Evolutionary conservation across 768 basidiomycete species (phyloP), one percentile per base, ranked within the genome.

Genomic region (Tubosaeta brunneosetosa): DNA sequence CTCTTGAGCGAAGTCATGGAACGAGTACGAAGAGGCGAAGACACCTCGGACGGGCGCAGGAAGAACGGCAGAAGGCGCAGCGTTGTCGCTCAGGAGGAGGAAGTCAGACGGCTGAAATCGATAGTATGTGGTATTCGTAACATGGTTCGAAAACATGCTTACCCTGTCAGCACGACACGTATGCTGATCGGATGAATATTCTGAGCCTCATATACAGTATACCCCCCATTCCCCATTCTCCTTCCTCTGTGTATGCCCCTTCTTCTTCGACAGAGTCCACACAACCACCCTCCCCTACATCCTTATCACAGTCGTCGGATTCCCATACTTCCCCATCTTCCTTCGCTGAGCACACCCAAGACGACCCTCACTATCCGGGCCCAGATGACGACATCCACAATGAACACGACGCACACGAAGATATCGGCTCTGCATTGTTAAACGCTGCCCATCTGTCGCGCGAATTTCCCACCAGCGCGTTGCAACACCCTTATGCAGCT

Each of bases 1-100:
- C 76, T 95, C 26, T 76, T 95, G 27, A 89, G 86, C 61, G 89
- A 92, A 68, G 93, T 95, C 48, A 95, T 95, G 93, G 88, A 91
- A 61, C 76, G 91, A 37, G 93, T 94, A 2, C 79, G 88, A 69
- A 79, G 85, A 63, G 90, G 90, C 4, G 92, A 94, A 69, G 88
- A 91, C 62, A 83, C 81, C 56, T 83, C 83, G 26, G 88, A 89
- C 44, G 70, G 75, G n/a, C 76, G 83, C 64, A 74, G 77, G 59
- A 77, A 71, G 55, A 78, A 74, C 60, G 80, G 79, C 29, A 78
- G 86, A 57, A 81, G 85, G 53, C 80, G 86, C 65, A 90, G 87
- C 62, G 83, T 89, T 14, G 85, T 88, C n/a, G 91, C 92, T 22
- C 89, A 92, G 66, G 86, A 91, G 67, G 93, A 94, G 62, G 93